phyloP scores from a whole-genome alignment of 176 grass and related monocot genomes.

The Secale cereale region DNA sequence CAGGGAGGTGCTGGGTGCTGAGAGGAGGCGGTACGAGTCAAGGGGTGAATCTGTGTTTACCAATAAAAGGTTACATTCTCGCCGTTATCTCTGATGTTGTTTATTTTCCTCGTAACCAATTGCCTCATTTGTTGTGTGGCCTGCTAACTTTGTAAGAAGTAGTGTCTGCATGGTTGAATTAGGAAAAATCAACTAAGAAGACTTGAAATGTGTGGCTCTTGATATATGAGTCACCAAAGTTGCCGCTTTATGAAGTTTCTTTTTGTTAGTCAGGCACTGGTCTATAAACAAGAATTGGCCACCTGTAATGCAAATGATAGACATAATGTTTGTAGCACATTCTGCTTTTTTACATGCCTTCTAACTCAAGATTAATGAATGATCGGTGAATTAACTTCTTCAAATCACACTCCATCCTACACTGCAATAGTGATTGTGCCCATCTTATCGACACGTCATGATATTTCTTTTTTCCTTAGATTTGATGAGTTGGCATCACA shows the following conservation, averaged over 20 bases:
- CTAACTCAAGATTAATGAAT: slow-evolving; percentile 9
- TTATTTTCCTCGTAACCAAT: neutral
- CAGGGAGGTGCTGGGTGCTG: slow-evolving; percentile 44
- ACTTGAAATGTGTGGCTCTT: neutral
- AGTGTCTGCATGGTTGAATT: neutral
- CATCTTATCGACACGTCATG: neutral
- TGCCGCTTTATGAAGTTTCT: neutral
- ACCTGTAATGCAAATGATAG: neutral
- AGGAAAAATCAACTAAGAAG: neutral
- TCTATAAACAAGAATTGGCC: neutral
- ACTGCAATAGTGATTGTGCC: neutral
- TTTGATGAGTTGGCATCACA: slow-evolving; percentile 33
- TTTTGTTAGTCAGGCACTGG: slow-evolving; percentile 4
- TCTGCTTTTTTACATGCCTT: neutral
- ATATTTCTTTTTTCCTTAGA: slow-evolving; percentile 15
- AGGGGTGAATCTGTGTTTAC: slow-evolving; percentile 63
- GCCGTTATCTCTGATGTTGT: neutral
- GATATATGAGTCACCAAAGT: neutral
- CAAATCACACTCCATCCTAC: neutral
- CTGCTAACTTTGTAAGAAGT: too few species aligned
- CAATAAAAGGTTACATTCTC: slow-evolving; percentile 59
- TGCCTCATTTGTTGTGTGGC: neutral
- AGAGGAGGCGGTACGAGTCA: slow-evolving; percentile 38
- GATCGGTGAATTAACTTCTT: neutral
- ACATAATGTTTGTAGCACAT: neutral